Conservation (phyloP, 1,284 basidiomycete species). For the Ceratobasidium sp. region DNA sequence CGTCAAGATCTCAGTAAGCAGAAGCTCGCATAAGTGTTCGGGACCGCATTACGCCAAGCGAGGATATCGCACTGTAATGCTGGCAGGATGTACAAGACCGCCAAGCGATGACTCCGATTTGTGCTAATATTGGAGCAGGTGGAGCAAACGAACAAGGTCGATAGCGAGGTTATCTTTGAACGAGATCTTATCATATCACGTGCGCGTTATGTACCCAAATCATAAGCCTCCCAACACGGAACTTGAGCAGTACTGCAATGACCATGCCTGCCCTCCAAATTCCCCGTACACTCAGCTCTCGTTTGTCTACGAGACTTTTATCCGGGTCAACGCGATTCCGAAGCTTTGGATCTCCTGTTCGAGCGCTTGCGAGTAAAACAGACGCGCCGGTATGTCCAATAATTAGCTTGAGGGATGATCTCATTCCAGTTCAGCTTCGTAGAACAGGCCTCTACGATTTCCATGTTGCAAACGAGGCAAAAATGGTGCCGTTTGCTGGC, state of each 20-base stretch:
- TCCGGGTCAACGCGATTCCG: not conserved
- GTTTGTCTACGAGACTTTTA: conserved; percentile 5
- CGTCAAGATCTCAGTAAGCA: conserved; percentile 5
- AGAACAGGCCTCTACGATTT: conserved; percentile 92
- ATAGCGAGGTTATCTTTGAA: too few relatives aligned
- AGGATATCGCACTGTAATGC: not conserved
- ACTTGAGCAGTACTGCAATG: not conserved
- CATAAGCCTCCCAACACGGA: not conserved
- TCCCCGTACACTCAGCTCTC: conserved; percentile 5
- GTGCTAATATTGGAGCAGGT: too few relatives aligned
- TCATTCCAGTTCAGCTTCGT: conserved; percentile 57
- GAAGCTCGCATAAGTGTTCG: conserved; percentile 9
- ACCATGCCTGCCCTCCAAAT: conserved; percentile 20
- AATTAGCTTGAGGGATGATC: not conserved
- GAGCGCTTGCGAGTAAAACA: conserved; percentile 1
- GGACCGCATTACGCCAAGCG: not conserved
- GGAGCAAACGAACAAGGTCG: too few relatives aligned
- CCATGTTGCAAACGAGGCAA: conserved; percentile 86
- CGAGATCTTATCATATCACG: conserved; percentile 2
- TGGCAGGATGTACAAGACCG: not conserved
- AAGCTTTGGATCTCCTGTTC: not conserved
- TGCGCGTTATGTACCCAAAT: not conserved
- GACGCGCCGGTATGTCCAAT: conserved; percentile 22
- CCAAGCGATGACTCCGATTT: too few relatives aligned
- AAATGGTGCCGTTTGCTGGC: conserved; percentile 98